Percentiles rank a stretch among this genome's conserved stretches.
phyloP scores from a whole-genome alignment of 768 basidiomycete species.

The Phaeolepiota aurea region DNA sequence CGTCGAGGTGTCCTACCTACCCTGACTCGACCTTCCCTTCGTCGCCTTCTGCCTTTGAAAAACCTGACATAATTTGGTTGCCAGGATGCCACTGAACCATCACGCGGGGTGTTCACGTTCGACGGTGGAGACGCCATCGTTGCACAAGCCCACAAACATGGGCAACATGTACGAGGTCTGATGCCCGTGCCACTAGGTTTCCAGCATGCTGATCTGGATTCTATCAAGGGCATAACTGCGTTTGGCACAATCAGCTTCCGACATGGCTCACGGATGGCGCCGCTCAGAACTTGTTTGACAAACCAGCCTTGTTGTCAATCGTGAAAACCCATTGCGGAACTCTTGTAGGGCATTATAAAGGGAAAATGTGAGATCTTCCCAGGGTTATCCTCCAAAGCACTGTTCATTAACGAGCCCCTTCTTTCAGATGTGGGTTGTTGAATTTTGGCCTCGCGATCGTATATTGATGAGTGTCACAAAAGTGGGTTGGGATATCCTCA shows the following conservation, averaged over 20 bases:
- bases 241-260: slow-evolving; percentile 47
- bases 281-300: slow-evolving; percentile 32
- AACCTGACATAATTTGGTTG: too few relatives aligned
- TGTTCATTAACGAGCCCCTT: too few relatives aligned
- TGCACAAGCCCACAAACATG: slow-evolving; percentile 32
- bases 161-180: slow-evolving; percentile 41
- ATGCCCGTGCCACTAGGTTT: slow-evolving; percentile 4
- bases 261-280: slow-evolving; percentile 42
- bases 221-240: slow-evolving; percentile 29
- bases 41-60: too few relatives aligned
- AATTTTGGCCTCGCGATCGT: too few relatives aligned
- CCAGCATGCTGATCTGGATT: neutral
- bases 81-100: slow-evolving; percentile 49
- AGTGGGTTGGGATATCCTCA: slow-evolving; percentile 37
- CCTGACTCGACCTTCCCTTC: too few relatives aligned
- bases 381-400: neutral
- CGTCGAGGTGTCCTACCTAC: too few relatives aligned
- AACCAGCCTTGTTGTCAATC: slow-evolving; percentile 31
- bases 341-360: slow-evolving; percentile 39
- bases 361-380: slow-evolving; percentile 26
- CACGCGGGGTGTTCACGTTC: slow-evolving; percentile 38
- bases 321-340: slow-evolving; percentile 40
- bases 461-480: too few relatives aligned
- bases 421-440: too few relatives aligned
- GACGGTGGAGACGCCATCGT: slow-evolving; percentile 34